Evolutionary conservation across 257 asterid genomes (phyloP).

Genomic region (Oldenlandia corymbosa): DNA sequence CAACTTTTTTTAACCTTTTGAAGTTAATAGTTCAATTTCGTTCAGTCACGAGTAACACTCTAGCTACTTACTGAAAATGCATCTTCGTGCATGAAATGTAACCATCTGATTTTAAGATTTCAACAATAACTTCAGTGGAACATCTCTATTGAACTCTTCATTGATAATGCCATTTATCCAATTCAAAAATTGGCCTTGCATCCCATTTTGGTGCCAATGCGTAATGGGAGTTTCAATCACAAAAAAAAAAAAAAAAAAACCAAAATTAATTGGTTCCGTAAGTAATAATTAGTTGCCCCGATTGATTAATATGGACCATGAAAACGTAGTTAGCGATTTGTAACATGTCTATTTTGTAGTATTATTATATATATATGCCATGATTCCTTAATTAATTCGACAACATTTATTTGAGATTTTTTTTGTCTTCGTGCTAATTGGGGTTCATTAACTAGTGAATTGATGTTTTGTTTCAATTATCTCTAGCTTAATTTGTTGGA

Average conservation of each 20-base stretch:
- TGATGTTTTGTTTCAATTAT: too few species aligned
- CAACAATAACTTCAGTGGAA: slow-evolving; percentile 13
- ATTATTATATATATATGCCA: background rate
- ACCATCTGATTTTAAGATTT: background rate
- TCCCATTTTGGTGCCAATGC: background rate
- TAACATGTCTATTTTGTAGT: too few species aligned
- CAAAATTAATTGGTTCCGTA: too few species aligned
- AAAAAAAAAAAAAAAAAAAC: too few species aligned
- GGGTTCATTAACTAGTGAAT: too few species aligned
- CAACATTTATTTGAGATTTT: too few species aligned
- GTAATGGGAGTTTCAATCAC: too few species aligned
- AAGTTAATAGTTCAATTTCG: background rate
- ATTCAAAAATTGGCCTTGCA: too few species aligned
- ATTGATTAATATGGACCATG: slow-evolving; percentile 13
- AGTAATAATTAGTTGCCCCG: too few species aligned
- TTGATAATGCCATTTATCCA: background rate
- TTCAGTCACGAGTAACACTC: slow-evolving; percentile 1
- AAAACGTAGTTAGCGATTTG: slow-evolving; percentile 12
- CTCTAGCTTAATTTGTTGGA: too few species aligned
- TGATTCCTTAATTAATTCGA: slow-evolving; percentile 2
- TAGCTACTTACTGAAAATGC: background rate
- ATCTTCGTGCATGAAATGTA: too few species aligned
- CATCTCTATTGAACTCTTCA: slow-evolving; percentile 8
- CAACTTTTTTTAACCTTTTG: background rate
- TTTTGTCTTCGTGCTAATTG: too few species aligned